Base-by-base conservation (phyloP, 805 yeast species). In the Nakazawaea populi region DNA sequence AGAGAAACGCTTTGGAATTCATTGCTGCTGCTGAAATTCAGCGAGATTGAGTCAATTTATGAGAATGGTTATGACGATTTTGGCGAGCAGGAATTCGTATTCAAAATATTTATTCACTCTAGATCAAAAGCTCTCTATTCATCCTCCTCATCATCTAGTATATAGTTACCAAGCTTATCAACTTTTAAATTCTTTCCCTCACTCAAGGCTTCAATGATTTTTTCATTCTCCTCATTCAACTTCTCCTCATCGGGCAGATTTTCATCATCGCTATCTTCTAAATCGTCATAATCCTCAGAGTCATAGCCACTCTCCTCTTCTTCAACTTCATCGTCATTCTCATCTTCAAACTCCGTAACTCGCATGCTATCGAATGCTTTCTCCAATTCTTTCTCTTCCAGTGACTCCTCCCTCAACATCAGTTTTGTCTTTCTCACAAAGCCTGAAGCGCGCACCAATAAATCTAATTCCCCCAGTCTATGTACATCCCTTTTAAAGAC, bases 371-470 rank as follows among this genome's bases (percentile, higher is more conserved):
- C 75, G 47, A 90, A 82, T 1, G 96, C 96, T 39, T 73, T 75
- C 64, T 90, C 97, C 58, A 90, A 73, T 49, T 86, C 91, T 59
- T 77, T 75, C 42, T 72, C 77, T 51, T 76, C 78, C 43, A 69
- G 66, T 18, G 75, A 70, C 57, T 76, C 36, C 24, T 18, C 76
- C 63, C 79, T 79, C 59, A 79, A 79, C 54, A 75, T 74, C 52
- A 63, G 53, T 46, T 66, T 67, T 40, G 58, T 57, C 57, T 70
- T 71, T 56, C 71, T 77, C 24, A 71, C 69, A 60, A 77, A 89
- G 1, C 99, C 99, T 0, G 96, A 89, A 0, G 99, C 99, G 60
- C 86, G 85, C 2, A 94, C 95, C 55, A 84, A 81, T n/a, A 82
- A 76, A 69, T 94, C 99, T 57, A 94, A 74, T 53, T 79, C 78